Percentiles rank a stretch among this genome's conserved stretches.
phyloP scores from a whole-genome alignment of 306 rosid genomes.

The Gastrolobium villosum region DNA sequence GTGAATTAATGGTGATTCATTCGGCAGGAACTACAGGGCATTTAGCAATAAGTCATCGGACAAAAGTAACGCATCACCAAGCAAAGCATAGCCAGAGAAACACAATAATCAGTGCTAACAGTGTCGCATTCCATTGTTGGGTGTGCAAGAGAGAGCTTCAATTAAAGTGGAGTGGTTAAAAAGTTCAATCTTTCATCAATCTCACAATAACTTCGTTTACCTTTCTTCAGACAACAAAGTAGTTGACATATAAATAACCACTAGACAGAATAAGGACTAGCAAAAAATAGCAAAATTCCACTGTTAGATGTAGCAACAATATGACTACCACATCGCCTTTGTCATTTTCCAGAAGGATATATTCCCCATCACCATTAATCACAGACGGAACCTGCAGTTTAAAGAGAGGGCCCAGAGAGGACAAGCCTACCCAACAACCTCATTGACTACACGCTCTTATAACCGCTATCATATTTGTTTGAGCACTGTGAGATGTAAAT shows the following conservation, averaged over 20 bases:
- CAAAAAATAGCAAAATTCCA: slow-evolving; percentile 1
- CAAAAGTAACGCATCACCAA: slow-evolving; percentile 7
- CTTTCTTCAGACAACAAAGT: slow-evolving; percentile 40
- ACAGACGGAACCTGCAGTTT: slow-evolving; percentile 34
- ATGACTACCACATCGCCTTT: slow-evolving; percentile 3
- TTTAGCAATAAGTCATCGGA: slow-evolving; percentile 11
- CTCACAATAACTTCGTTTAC: slow-evolving; percentile 34
- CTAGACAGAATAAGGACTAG: slow-evolving; percentile 9
- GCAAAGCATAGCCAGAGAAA: neutral
- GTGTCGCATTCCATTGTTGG: slow-evolving; percentile 32
- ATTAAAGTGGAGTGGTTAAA: slow-evolving; percentile 36
- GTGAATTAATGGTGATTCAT: slow-evolving; percentile 14
- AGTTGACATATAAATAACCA: slow-evolving; percentile 41
- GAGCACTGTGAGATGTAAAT: slow-evolving; percentile 28
- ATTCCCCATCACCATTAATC: slow-evolving; percentile 44
- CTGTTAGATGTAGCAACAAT: neutral
- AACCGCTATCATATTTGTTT: slow-evolving; percentile 40
- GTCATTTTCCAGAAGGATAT: slow-evolving; percentile 40
- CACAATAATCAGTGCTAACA: slow-evolving; percentile 3
- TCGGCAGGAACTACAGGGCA: slow-evolving; percentile 19
- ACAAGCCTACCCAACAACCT: slow-evolving; percentile 45
- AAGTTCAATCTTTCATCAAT: slow-evolving; percentile 28
- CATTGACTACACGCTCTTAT: slow-evolving; percentile 31
- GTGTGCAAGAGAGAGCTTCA: slow-evolving; percentile 25
- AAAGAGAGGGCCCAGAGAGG: slow-evolving; percentile 50